A percentile compares a stretch with the other conserved stretches of the same genome.
These are phyloP conservation scores for Avena atlantica DNA, from an alignment of 176 grass and related monocot species.

Conservation along the genomic window DNA sequence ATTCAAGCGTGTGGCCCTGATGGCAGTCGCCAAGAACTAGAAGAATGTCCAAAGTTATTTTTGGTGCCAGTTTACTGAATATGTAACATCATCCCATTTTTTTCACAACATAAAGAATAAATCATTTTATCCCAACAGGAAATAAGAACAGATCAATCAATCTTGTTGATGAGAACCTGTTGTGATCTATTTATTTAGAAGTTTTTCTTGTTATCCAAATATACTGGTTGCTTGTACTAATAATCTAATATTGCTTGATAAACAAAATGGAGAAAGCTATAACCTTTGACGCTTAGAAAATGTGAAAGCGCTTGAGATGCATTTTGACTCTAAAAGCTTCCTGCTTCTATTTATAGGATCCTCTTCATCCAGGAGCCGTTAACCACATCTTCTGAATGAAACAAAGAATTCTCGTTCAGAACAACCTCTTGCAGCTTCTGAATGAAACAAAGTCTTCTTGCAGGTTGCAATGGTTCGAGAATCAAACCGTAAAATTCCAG, in stretches of 20 bases:
- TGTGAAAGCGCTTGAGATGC: neutral
- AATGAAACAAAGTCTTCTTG: neutral
- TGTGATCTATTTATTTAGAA: neutral
- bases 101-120: neutral
- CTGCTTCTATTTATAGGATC: neutral
- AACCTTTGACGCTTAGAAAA: neutral
- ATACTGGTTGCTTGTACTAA: neutral
- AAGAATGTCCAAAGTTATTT: conserved; percentile 54
- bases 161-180: neutral
- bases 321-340: neutral
- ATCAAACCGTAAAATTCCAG: neutral
- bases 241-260: neutral
- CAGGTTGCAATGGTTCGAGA: neutral
- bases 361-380: neutral
- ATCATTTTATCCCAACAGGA: neutral
- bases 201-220: neutral
- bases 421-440: neutral
- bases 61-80: conserved; percentile 40
- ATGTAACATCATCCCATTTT: neutral
- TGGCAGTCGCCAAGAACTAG: conserved; percentile 74
- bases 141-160: conserved; percentile 27
- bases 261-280: neutral
- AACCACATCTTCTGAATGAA: neutral
- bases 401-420: neutral
- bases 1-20: conserved; percentile 70